Percentiles rank a stretch among this genome's conserved stretches.
These are phyloP conservation scores for Eimeria tenella DNA, from an alignment of 169 alveolate species.

Conservation along the genomic window DNA sequence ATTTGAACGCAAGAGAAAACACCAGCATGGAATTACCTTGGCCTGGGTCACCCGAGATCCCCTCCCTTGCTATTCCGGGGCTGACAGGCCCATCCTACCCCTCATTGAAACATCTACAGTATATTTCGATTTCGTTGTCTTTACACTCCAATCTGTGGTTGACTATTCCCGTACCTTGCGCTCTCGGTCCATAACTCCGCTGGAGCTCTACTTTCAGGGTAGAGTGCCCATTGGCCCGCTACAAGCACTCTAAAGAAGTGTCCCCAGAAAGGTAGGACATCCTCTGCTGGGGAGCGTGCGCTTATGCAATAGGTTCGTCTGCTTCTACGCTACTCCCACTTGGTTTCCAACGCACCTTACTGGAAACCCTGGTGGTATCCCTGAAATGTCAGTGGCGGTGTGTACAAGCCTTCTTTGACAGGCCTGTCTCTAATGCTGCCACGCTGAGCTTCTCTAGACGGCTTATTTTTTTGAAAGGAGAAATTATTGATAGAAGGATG, in stretches of 20 bases:
- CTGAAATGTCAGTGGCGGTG: slow-evolving; percentile 35
- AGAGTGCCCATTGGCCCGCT: too few relatives aligned
- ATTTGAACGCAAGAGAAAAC: not conserved
- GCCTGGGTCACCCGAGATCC: slow-evolving; percentile 46
- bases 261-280: too few relatives aligned
- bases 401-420: not conserved
- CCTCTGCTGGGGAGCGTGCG: too few relatives aligned
- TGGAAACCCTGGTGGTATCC: too few relatives aligned
- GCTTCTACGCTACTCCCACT: too few relatives aligned
- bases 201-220: too few relatives aligned
- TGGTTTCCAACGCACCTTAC: too few relatives aligned
- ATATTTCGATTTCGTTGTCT: not conserved
- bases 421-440: not conserved
- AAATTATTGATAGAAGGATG: not conserved
- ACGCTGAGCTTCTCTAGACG: not conserved
- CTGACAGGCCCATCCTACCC: not conserved
- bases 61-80: slow-evolving; percentile 16
- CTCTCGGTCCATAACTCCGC: too few relatives aligned
- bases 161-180: too few relatives aligned
- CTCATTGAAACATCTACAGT: not conserved
- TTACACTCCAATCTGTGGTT: too few relatives aligned
- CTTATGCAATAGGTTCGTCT: too few relatives aligned
- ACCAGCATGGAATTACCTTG: not conserved
- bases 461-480: not conserved
- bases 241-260: too few relatives aligned